Percentiles rank a stretch among this genome's conserved stretches.
phyloP scores from a whole-genome alignment of 2,329 filamentous ascomycete species.

The Bisporella sp. region DNA sequence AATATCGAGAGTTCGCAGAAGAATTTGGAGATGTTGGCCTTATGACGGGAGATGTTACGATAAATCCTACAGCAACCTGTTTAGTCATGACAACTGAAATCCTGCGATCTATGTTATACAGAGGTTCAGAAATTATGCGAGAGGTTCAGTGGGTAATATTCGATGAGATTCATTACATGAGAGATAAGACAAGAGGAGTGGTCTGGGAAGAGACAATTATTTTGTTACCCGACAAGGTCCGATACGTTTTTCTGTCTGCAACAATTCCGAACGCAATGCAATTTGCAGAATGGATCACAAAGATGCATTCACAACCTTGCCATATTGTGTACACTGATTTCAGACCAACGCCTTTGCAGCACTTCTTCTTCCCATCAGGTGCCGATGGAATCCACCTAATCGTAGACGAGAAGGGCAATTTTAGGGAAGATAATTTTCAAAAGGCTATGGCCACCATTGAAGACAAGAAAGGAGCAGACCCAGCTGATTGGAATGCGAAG shows the following conservation, averaged over 20 bases:
- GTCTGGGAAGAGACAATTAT: slow-evolving; percentile 99
- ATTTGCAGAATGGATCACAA: slow-evolving; percentile 98
- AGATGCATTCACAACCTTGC: slow-evolving; percentile 94
- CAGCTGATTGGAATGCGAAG: slow-evolving; percentile 71
- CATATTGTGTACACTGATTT: slow-evolving; percentile 99
- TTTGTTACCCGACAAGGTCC: slow-evolving; percentile 93
- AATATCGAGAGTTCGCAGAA: slow-evolving; percentile 91
- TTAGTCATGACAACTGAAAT: slow-evolving; percentile 99
- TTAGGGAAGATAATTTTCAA: slow-evolving; percentile 96
- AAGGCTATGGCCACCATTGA: slow-evolving; percentile 89
- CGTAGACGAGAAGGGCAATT: slow-evolving; percentile 93
- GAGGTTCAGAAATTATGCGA: slow-evolving; percentile 98
- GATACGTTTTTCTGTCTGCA: slow-evolving; percentile 95
- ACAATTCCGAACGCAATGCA: slow-evolving; percentile 99
- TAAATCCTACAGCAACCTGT: slow-evolving; percentile 96
- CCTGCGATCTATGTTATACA: slow-evolving; percentile 95
- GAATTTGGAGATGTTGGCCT: slow-evolving; percentile 95
- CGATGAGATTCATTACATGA: slow-evolving; percentile 97
- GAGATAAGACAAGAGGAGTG: slow-evolving; percentile 88
- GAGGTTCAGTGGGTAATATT: slow-evolving; percentile 98
- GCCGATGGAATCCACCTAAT: slow-evolving; percentile 90
- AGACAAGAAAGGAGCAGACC: slow-evolving; percentile 78
- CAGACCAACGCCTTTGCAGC: slow-evolving; percentile 89
- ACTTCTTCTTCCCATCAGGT: slow-evolving; percentile 94
- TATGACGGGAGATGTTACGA: slow-evolving; percentile 98